Base-by-base conservation (phyloP, 1,139 yeast species). In the Scheffersomyces segobiensis region DNA sequence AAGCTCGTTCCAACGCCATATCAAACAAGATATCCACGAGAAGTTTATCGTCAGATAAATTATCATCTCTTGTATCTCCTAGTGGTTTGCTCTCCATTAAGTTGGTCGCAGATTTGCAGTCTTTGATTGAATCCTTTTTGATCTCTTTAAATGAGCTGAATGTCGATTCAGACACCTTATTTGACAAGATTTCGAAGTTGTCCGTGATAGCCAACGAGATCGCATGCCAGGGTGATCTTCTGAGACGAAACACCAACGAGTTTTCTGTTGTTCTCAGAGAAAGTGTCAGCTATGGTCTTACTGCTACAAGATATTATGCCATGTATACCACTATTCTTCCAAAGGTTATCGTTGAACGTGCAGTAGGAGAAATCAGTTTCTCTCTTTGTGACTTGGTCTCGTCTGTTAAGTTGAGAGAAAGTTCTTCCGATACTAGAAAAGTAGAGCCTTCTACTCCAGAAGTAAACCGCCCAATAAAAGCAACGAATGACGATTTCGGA, bases 291-390 rank as follows among this genome's bases (percentile, higher is more conserved):
- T 93, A 89, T 74, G 83, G 89, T 0, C 85, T 93, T 54, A 87
- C 97, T 4, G 84, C 95, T 0, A 84, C 96, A 0, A 83, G 97
- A 67, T 92, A 92, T 69, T 91, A 80, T 71, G 87, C 91, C 1
- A 76, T 87, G 6, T 87, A 90, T 61, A 78, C 84, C 5, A 82
- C 83, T 8, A 68, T 91, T 17, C 75, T 92, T 56, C 98, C 98
- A 1, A 83, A 83, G 57, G 78, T 90, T 47, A 83, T 93, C 10
- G 80, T 93, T 49, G 91, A 92, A 72, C 86, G 93, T 26, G 89
- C 98, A 0, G 78, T 92, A 12, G 84, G 91, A 47, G 97, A 93
- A 68, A 76, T 93, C 53, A 81, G 88, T 17, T 88, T 88, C 66
- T 81, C 93, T 1, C 83, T 92, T 17, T 87, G 93, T 67, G 96